Evolutionary conservation across 768 basidiomycete species (phyloP), one percentile per base, ranked within the genome.

Genomic region (Naematelia aurantialba): DNA sequence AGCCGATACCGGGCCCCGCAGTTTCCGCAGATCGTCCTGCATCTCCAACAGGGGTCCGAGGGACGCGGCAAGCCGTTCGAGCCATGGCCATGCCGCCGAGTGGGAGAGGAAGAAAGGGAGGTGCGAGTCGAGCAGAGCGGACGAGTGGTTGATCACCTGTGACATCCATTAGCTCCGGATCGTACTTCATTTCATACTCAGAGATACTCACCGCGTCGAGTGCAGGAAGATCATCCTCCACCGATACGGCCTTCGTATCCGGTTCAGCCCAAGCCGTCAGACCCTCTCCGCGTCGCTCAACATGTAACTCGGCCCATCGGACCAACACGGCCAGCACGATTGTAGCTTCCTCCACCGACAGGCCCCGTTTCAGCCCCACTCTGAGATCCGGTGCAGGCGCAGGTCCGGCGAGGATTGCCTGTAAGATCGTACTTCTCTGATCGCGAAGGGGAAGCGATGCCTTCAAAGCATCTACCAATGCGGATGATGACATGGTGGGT

Each of bases 121-220:
- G 58, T 70, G 72, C 14, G 76, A 60, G 59, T 74, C 73, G 17
- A 76, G 65, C 13, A 73, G 49, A 11, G 73, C 56, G 17, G 63
- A 64, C 10, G 68, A 59, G 57, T 73, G 73, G 12, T 59, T 52
- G 42, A 74, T 62, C 22, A 72, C 44, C 52, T 52, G 52, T 17
- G 19, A 12, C 12, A 2, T 52, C n/a, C n/a, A n/a, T n/a, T n/a
- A n/a, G n/a, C n/a, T n/a, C n/a, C n/a, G n/a, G n/a, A n/a, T n/a
- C n/a, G n/a, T n/a, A n/a, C n/a, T n/a, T n/a, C n/a, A n/a, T n/a
- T n/a, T n/a, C n/a, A n/a, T n/a, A n/a, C n/a, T n/a, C n/a, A n/a
- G n/a, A n/a, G n/a, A 56, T n/a, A 56, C 55, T 5, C 25, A 54
- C 52, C 5, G 55, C 8, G 26, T 56, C 25, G 5, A 56, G 5